Evolutionary conservation across 2,329 filamentous ascomycete genomes (phyloP).

Genomic region (Talaromyces sp.): DNA sequence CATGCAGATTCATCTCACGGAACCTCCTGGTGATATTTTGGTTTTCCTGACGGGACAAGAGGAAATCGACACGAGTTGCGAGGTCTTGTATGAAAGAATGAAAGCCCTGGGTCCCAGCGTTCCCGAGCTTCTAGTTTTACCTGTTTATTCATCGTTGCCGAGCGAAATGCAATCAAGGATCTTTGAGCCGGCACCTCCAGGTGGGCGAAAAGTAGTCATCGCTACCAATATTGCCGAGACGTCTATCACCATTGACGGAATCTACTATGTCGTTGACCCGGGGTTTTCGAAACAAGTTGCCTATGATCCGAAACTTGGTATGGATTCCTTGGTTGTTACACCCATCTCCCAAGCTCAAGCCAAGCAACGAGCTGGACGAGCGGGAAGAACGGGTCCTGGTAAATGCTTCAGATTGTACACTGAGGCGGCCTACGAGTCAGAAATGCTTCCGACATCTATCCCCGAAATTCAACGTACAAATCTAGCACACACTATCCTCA

Average conservation of each 20-base stretch:
- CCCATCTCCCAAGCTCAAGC: conserved; percentile 97
- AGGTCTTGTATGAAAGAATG: conserved; percentile 92
- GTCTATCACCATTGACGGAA: conserved; percentile 94
- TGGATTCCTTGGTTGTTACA: conserved; percentile 94
- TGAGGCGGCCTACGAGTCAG: conserved; percentile 89
- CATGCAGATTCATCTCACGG: conserved; percentile 95
- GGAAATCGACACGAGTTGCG: conserved; percentile 93
- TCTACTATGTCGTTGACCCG: conserved; percentile 95
- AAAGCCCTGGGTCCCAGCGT: conserved; percentile 88
- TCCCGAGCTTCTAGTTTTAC: conserved; percentile 86
- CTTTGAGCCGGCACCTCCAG: conserved; percentile 86
- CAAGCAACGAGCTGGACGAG: conserved; percentile 87
- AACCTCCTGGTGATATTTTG: conserved; percentile 90
- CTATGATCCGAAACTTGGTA: conserved; percentile 94
- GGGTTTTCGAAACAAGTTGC: conserved; percentile 98
- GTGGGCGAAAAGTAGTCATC: conserved; percentile 89
- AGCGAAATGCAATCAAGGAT: conserved; percentile 92
- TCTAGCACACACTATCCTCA: conserved; percentile 84
- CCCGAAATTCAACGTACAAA: conserved; percentile 97
- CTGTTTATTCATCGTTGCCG: conserved; percentile 92
- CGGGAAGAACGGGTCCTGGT: conserved; percentile 89
- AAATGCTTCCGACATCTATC: conserved; percentile 94
- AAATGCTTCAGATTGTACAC: conserved; percentile 97
- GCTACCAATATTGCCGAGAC: conserved; percentile 98
- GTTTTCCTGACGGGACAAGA: conserved; percentile 96